Conservation (phyloP, 225 moss, liverwort and hornwort species). For the Physcomitrellopsis africana region DNA sequence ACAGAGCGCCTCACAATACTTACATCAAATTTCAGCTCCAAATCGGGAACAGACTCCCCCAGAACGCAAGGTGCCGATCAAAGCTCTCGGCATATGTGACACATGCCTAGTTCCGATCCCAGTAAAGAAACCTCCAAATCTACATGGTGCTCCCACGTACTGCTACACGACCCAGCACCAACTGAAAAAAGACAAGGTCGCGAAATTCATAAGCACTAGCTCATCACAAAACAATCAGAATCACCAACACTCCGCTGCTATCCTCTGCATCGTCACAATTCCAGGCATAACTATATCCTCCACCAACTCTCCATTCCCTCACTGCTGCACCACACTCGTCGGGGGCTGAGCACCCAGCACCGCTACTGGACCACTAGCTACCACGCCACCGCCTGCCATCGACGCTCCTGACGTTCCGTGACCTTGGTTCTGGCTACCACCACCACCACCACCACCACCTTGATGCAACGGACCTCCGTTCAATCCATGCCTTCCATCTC, state of each 20-base stretch:
- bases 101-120: no score
- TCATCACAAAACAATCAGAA: no score
- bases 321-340: slow-evolving; percentile 29
- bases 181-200: no score
- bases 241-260: no score
- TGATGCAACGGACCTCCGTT: slow-evolving; percentile 36
- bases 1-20: background rate
- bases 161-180: no score
- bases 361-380: slow-evolving; percentile 31
- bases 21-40: slow-evolving; percentile 17
- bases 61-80: slow-evolving; percentile 25
- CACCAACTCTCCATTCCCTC: background rate
- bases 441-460: slow-evolving; percentile 21
- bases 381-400: slow-evolving; percentile 32
- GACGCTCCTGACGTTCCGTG: slow-evolving; percentile 35
- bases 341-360: slow-evolving; percentile 27
- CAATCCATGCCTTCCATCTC: slow-evolving; percentile 41
- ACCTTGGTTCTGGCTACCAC: slow-evolving; percentile 32
- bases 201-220: no score
- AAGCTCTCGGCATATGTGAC: background rate
- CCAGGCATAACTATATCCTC: slow-evolving; percentile 16
- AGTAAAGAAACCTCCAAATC: no score
- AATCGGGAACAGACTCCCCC: slow-evolving; percentile 1
- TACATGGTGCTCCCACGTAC: no score
- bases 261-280: slow-evolving; percentile 12